Evolutionary conservation across 176 grass and related monocot genomes (phyloP).

Genomic region (Melocanna baccifera): DNA sequence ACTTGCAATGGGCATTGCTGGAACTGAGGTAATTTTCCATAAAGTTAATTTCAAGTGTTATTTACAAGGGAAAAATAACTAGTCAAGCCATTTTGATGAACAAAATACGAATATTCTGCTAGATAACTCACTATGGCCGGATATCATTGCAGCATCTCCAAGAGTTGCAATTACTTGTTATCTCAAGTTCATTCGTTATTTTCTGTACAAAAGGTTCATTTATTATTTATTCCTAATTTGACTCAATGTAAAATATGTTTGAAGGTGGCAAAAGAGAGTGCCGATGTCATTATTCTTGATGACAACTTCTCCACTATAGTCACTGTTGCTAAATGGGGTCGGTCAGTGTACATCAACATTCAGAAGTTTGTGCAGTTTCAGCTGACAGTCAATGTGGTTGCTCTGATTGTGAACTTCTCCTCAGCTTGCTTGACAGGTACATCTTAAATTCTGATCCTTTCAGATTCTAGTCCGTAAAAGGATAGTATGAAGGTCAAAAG

Average conservation of each 20-base stretch:
- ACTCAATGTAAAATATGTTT: conserved; percentile 20
- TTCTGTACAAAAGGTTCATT: too few relatives aligned
- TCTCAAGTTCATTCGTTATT: background rate
- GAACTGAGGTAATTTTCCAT: conserved; percentile 71
- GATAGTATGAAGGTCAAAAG: background rate
- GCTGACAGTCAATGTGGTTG: conserved; percentile 94
- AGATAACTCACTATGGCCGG: background rate
- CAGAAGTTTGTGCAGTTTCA: conserved; percentile 99
- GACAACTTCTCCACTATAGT: conserved; percentile 98
- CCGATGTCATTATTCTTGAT: conserved; percentile 96
- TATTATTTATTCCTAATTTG: background rate
- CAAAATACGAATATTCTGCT: background rate
- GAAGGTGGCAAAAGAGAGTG: conserved; percentile 94
- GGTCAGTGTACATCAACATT: conserved; percentile 97
- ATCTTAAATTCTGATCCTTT: background rate
- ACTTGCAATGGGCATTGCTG: conserved; percentile 93
- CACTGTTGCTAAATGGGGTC: conserved; percentile 94
- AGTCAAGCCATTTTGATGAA: background rate
- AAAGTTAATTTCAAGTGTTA: background rate
- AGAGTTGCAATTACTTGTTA: conserved; percentile 11
- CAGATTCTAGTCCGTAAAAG: background rate
- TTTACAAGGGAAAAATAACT: background rate
- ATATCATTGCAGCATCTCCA: background rate
- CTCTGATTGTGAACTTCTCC: conserved; percentile 89
- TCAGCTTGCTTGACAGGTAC: conserved; percentile 92